Evolutionary conservation across 2,329 filamentous ascomycete species (phyloP), one percentile per base, ranked within the genome.

Genomic region (Pyrenochaeta sp.): DNA sequence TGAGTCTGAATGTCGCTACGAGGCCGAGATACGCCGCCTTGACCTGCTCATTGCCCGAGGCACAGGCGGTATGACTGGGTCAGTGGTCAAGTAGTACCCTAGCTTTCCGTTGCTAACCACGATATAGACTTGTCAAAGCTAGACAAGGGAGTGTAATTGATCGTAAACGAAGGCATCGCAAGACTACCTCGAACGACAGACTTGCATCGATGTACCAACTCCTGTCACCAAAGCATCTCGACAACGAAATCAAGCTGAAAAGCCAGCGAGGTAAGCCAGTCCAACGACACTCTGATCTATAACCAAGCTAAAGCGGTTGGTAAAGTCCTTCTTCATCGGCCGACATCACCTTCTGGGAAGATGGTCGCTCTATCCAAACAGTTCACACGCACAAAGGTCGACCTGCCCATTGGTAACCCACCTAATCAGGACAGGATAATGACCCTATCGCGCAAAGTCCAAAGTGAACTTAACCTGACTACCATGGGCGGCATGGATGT

Each of bases 11-110:
- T 64, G 66, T 40, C 66, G 69, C 15, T 81, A 79, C 60, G 72
- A 76, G 39, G 73, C 72, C 2, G 80, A 82, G 57, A 76, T 82
- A 50, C 79, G 77, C 55, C 76, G 80, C 15, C 71, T 82, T 13
- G 80, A 82, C 62, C 58, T 82, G 3, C 59, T 82, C 27, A 80
- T 82, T 54, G 77, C 78, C 2, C 75, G 74, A 48, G 75, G 79
- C 7, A 73, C 75, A 27, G 66, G 72, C 42, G 80, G 80, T 9
- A 68, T 82, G 51, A 69, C 76, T 22, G 78, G 77, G 70, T 72
- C 48, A 52, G 65, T 51, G 37, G 12, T 19, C 25, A 36, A 24
- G 5, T 19, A 27, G 2, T 10, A 3, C 6, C n/a, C 43, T 42
- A 5, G 5, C 37, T 4, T 25, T 10, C 4, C 37, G 45, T 5